Evolutionary conservation across 208 protist species (phyloP).

Genomic region (Trypanosoma brucei): DNA sequence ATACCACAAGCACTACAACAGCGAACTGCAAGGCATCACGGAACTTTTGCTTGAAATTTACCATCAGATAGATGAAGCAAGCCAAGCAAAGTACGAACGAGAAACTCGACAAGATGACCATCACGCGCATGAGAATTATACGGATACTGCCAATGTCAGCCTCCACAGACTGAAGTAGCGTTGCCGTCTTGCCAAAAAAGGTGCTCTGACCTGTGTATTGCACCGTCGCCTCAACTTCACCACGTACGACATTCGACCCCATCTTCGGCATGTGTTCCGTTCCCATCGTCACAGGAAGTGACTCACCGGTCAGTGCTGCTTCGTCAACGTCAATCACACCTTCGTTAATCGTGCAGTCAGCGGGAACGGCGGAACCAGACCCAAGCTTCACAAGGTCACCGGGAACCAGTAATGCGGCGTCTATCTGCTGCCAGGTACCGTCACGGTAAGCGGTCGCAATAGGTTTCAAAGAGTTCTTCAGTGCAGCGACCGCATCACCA

Average conservation of each 20-base stretch:
- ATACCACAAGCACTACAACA: constrained; percentile 90
- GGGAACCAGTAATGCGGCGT: constrained; percentile 83
- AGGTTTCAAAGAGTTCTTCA: constrained; percentile 87
- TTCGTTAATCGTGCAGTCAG: constrained; percentile 89
- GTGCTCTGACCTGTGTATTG: constrained; percentile 89
- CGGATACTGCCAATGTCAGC: constrained; percentile 69
- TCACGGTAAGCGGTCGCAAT: constrained; percentile 78
- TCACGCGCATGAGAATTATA: constrained; percentile 56
- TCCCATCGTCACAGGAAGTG: constrained; percentile 89
- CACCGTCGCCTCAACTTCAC: constrained; percentile 72
- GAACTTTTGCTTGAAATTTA: constrained; percentile 58
- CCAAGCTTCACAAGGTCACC: constrained; percentile 92
- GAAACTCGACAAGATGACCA: constrained; percentile 54
- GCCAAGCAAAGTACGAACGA: constrained; percentile 66
- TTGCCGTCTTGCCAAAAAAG: constrained; percentile 93
- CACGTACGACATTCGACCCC: constrained; percentile 84
- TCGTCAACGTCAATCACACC: constrained; percentile 92
- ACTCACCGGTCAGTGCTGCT: constrained; percentile 94
- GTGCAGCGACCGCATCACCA: constrained; percentile 88
- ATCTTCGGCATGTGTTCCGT: constrained; percentile 87
- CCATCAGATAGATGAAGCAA: constrained; percentile 79
- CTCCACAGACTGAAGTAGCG: constrained; percentile 81
- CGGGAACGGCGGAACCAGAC: constrained; percentile 89
- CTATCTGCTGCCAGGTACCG: constrained; percentile 76
- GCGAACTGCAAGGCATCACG: constrained; percentile 65